phyloP scores from a whole-genome alignment of 192 early-diverging fungal species.

The Irineochytrium annulatum region DNA sequence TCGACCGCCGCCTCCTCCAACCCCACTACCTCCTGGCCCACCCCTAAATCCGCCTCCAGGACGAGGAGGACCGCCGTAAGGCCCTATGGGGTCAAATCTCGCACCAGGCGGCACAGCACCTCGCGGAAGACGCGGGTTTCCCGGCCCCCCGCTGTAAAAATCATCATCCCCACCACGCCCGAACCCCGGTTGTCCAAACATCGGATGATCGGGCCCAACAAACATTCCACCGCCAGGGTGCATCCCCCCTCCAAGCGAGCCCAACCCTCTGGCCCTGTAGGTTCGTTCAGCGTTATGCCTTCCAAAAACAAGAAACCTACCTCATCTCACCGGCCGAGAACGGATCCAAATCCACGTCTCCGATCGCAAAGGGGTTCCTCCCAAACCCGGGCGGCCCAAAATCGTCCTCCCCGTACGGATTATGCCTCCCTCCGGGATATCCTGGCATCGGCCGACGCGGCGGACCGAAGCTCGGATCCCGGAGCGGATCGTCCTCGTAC shows the following conservation, averaged over 20 bases:
- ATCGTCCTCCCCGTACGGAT: too few relatives aligned
- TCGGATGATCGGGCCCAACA: conserved; percentile 85
- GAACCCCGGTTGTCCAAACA: conserved; percentile 64
- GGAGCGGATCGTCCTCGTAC: background rate
- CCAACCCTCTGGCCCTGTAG: conserved; percentile 5
- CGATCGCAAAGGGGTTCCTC: conserved; percentile 58
- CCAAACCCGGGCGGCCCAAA: background rate
- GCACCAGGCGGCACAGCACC: conserved; percentile 65
- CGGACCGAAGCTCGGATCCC: background rate
- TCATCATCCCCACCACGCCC: conserved; percentile 28
- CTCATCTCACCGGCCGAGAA: conserved; percentile 48
- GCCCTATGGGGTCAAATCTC: conserved; percentile 87
- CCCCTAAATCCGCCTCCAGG: conserved; percentile 30
- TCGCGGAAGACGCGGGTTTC: conserved; percentile 33
- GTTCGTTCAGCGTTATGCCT: background rate
- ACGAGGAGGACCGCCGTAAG: conserved; percentile 58
- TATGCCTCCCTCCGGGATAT: background rate
- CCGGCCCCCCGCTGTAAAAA: conserved; percentile 44
- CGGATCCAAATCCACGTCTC: conserved; percentile 71
- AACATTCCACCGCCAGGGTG: conserved; percentile 73
- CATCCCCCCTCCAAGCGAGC: conserved; percentile 37
- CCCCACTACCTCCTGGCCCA: conserved; percentile 34
- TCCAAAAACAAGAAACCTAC: background rate
- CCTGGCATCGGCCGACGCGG: conserved; percentile 1
- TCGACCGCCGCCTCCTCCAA: conserved; percentile 10